Evolutionary conservation across 2,329 filamentous ascomycete species (phyloP).

Genomic region (Xylariaceae sp.): DNA sequence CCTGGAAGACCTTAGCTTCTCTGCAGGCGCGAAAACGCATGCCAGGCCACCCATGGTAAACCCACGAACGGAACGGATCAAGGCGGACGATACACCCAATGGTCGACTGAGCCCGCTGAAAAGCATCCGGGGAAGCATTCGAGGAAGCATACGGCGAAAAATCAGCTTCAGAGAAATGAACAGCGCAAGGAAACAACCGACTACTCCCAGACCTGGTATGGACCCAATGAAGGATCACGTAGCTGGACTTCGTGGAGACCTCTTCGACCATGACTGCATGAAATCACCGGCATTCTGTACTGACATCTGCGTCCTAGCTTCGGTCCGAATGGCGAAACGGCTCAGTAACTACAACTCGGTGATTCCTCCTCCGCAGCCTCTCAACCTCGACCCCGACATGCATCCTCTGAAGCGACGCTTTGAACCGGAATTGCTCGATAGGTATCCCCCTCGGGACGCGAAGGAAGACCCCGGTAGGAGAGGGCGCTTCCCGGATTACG

Average conservation of each 20-base stretch:
- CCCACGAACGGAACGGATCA: slow-evolving; percentile 75
- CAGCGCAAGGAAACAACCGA: slow-evolving; percentile 83
- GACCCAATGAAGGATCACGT: slow-evolving; percentile 29
- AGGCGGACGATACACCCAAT: slow-evolving; percentile 59
- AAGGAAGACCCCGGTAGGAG: slow-evolving; percentile 73
- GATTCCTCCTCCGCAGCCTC: slow-evolving; percentile 85
- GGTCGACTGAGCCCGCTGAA: slow-evolving; percentile 52
- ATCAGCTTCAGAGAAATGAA: slow-evolving; percentile 94
- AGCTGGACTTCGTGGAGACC: slow-evolving; percentile 22
- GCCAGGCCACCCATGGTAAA: slow-evolving; percentile 67
- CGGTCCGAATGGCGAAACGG: slow-evolving; percentile 73
- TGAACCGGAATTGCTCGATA: slow-evolving; percentile 90
- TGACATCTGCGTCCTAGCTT: slow-evolving; percentile 41
- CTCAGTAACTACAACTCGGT: slow-evolving; percentile 98
- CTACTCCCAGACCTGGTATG: slow-evolving; percentile 68
- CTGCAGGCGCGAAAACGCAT: slow-evolving; percentile 72
- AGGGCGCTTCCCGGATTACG: slow-evolving; percentile 90
- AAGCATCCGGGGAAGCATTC: slow-evolving; percentile 55
- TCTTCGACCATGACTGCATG: slow-evolving; percentile 25
- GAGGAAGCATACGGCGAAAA: slow-evolving; percentile 86
- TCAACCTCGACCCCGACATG: slow-evolving; percentile 87
- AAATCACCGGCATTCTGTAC: slow-evolving; percentile 24
- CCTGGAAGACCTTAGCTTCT: slow-evolving; percentile 84
- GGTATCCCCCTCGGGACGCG: slow-evolving; percentile 81
- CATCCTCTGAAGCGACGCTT: slow-evolving; percentile 91